A percentile compares a stretch with the other conserved stretches of the same genome.
phyloP scores from a whole-genome alignment of 2,329 filamentous ascomycete species.

The Coleophoma crateriformis region DNA sequence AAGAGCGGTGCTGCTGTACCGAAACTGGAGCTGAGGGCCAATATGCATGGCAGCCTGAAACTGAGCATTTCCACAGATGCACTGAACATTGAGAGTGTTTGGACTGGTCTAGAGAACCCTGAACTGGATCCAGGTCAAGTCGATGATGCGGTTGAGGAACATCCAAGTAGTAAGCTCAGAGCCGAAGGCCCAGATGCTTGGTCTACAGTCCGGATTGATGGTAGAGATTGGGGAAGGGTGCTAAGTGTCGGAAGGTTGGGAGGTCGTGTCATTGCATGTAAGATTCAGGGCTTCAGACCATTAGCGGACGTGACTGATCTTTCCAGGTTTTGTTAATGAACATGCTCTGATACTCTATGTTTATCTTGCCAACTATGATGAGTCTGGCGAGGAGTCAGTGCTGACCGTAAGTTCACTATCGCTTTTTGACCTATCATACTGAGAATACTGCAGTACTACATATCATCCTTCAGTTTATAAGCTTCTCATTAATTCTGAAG shows the following conservation, averaged over 20 bases:
- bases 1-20: constrained; percentile 31
- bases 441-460: constrained; percentile 42
- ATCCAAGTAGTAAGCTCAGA: constrained; percentile 76
- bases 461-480: constrained; percentile 46
- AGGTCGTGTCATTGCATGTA: constrained; percentile 86
- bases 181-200: constrained; percentile 74
- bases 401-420: constrained; percentile 55
- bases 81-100: constrained; percentile 78
- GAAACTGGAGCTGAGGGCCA: constrained; percentile 81
- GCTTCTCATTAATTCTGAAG: background rate
- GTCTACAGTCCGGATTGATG: constrained; percentile 88
- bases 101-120: constrained; percentile 82
- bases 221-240: constrained; percentile 91
- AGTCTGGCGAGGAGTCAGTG: constrained; percentile 64
- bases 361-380: constrained; percentile 68
- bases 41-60: constrained; percentile 85
- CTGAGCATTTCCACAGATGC: constrained; percentile 79
- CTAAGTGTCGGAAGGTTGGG: constrained; percentile 86
- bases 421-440: background rate
- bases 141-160: constrained; percentile 64
- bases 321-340: constrained; percentile 63
- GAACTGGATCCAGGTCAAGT: constrained; percentile 76
- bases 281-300: constrained; percentile 23
- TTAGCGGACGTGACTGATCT: constrained; percentile 8
- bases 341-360: constrained; percentile 80